Percentiles rank a stretch among this genome's conserved stretches.
These are phyloP conservation scores for Cyathus olla DNA, from an alignment of 1,284 basidiomycete species.

Conservation along the genomic window DNA sequence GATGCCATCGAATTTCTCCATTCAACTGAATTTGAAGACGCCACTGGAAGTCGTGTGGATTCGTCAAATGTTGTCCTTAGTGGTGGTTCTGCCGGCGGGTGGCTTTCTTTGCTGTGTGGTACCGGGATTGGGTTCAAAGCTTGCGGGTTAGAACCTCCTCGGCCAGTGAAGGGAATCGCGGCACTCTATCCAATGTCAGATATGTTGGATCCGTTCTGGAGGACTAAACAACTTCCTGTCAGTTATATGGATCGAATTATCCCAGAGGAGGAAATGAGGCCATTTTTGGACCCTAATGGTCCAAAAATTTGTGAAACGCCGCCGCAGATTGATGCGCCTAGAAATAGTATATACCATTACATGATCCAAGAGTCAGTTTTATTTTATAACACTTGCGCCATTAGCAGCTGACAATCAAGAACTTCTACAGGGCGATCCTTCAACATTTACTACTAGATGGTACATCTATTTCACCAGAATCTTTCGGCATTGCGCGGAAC, in stretches of 20 bases:
- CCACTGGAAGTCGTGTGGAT: neutral
- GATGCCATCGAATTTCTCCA: neutral
- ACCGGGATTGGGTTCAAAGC: neutral
- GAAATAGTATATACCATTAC: neutral
- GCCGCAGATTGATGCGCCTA: neutral
- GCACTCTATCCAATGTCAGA: neutral
- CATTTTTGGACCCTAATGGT: neutral
- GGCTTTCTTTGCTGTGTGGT: neutral
- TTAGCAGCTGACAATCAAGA: neutral
- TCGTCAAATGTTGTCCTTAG: neutral
- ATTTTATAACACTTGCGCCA: neutral
- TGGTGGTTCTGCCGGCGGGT: neutral
- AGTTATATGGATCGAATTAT: neutral
- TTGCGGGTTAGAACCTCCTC: neutral
- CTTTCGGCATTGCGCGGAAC: neutral
- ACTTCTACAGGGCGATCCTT: neutral
- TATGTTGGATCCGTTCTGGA: neutral
- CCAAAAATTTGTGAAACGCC: neutral
- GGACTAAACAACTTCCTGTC: neutral
- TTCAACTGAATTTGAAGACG: neutral
- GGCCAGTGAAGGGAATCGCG: neutral
- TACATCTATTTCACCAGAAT: neutral
- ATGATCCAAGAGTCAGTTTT: neutral
- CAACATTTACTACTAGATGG: neutral
- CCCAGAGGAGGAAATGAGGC: neutral